These are phyloP conservation scores for Vicia faba DNA, from an alignment of 306 rosid genomes.

Conservation along the genomic window DNA sequence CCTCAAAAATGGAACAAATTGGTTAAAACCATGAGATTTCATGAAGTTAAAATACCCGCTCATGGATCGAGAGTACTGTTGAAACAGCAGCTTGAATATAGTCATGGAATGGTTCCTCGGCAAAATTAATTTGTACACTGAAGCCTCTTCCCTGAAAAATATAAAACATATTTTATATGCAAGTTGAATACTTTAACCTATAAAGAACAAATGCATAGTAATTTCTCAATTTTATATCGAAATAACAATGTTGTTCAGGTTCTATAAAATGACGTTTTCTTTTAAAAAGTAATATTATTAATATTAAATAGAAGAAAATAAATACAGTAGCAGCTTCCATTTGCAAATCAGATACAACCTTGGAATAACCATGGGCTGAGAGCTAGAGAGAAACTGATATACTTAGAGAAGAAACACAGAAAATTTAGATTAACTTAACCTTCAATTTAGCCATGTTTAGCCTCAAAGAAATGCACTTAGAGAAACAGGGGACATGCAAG, in stretches of 20 bases:
- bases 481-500: slow-evolving; percentile 34
- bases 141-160: slow-evolving; percentile 87
- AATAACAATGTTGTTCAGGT: background rate
- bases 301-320: slow-evolving; percentile 5
- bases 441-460: background rate
- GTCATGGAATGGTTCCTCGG: slow-evolving; percentile 82
- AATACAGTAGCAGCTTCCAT: background rate
- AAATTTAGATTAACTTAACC: background rate
- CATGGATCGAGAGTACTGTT: slow-evolving; percentile 71
- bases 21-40: slow-evolving; percentile 1
- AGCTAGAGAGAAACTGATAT: background rate
- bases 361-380: background rate
- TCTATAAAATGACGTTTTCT: background rate
- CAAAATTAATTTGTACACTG: slow-evolving; percentile 76
- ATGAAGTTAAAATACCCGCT: slow-evolving; percentile 57
- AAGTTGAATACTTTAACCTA: slow-evolving; percentile 41
- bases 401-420: background rate
- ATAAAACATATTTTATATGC: slow-evolving; percentile 37
- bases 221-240: background rate
- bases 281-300: background rate
- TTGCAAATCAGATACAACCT: background rate
- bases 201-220: background rate
- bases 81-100: slow-evolving; percentile 83
- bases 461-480: slow-evolving; percentile 24
- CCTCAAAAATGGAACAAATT: slow-evolving; percentile 23